phyloP scores from a whole-genome alignment of 1,139 yeast genomes.

The Nakaseomyces glabratus region DNA sequence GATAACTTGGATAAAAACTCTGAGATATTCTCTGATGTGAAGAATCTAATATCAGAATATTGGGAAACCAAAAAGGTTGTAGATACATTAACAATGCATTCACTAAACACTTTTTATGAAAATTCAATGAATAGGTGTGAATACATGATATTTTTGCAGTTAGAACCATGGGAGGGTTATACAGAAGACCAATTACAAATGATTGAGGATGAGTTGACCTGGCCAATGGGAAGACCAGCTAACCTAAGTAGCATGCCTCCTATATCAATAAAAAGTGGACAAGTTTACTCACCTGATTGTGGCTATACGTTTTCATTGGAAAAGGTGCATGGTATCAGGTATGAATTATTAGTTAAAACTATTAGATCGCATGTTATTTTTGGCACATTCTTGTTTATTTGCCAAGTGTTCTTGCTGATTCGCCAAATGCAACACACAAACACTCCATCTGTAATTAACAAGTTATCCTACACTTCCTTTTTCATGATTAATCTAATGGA shows the following conservation, averaged over 20 bases:
- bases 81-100: slow-evolving; percentile 33
- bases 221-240: slow-evolving; percentile 73
- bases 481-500: slow-evolving; percentile 52
- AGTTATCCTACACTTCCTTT: slow-evolving; percentile 57
- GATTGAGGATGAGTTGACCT: slow-evolving; percentile 61
- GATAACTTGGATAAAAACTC: slow-evolving; percentile 34
- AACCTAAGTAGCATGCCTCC: slow-evolving; percentile 43
- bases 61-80: slow-evolving; percentile 31
- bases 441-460: slow-evolving; percentile 72
- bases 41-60: slow-evolving; percentile 27
- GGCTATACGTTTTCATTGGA: slow-evolving; percentile 46
- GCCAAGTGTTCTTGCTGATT: slow-evolving; percentile 43
- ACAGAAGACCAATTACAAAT: slow-evolving; percentile 44
- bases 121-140: slow-evolving; percentile 52
- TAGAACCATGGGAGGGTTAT: slow-evolving; percentile 47
- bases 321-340: slow-evolving; percentile 47
- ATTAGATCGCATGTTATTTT: slow-evolving; percentile 41
- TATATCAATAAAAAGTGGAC: slow-evolving; percentile 44
- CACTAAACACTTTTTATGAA: slow-evolving; percentile 32
- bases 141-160: slow-evolving; percentile 56
- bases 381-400: slow-evolving; percentile 40
- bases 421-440: slow-evolving; percentile 62
- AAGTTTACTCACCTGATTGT: slow-evolving; percentile 84
- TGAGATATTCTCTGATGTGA: slow-evolving; percentile 38
- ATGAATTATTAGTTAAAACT: slow-evolving; percentile 40